A percentile compares a stretch with the other conserved stretches of the same genome.
Evolutionary conservation across 306 rosid species (phyloP).

Genomic region (Myrica gale): DNA sequence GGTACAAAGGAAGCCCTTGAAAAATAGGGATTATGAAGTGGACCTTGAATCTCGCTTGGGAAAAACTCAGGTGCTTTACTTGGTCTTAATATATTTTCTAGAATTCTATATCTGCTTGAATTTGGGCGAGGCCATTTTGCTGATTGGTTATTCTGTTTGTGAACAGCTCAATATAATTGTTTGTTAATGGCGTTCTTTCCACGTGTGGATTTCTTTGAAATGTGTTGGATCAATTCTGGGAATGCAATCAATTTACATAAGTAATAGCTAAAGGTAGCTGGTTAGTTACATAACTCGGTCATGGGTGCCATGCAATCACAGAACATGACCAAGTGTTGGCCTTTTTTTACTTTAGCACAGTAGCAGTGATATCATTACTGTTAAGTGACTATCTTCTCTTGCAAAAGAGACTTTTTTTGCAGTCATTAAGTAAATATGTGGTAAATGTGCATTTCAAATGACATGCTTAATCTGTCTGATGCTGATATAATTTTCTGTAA

Average conservation of each 20-base stretch:
- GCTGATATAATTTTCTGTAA: background rate
- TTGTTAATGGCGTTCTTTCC: background rate
- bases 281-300: background rate
- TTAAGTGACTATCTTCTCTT: background rate
- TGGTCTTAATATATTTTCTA: background rate
- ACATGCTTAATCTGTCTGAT: background rate
- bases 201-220: background rate
- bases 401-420: background rate
- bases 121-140: background rate
- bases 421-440: background rate
- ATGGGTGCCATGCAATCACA: background rate
- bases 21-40: conserved; percentile 94
- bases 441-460: background rate
- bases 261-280: background rate
- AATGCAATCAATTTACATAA: background rate
- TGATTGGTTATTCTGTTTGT: background rate
- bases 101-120: background rate
- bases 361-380: background rate
- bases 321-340: background rate
- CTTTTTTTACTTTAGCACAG: background rate
- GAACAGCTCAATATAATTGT: background rate
- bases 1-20: conserved; percentile 89
- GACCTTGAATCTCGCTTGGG: conserved; percentile 96
- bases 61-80: conserved; percentile 69
- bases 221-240: background rate